Percentiles rank a stretch among this genome's conserved stretches.
phyloP scores from a whole-genome alignment of 2,329 filamentous ascomycete species.

The Pseudofabraea citricarpa region DNA sequence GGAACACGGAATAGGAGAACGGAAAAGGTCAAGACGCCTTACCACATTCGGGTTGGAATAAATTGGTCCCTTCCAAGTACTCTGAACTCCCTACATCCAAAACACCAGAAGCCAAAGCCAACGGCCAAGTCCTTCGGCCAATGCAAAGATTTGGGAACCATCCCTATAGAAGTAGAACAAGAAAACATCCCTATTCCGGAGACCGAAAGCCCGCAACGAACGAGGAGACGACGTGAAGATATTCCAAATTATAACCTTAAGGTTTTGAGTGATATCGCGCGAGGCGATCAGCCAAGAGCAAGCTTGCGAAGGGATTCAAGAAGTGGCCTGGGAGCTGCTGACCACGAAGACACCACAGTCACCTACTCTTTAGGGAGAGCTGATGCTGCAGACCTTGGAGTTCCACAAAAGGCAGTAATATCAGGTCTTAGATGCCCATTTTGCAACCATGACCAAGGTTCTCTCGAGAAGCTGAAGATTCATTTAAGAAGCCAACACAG shows the following conservation, averaged over 20 bases:
- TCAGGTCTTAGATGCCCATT: conserved; percentile 21
- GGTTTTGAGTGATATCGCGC: conserved; percentile 51
- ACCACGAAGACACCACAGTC: conserved; percentile 18
- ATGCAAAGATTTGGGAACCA: too few species aligned
- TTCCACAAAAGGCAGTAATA: conserved; percentile 16
- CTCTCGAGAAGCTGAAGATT: conserved; percentile 16
- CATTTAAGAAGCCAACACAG: conserved; percentile 21
- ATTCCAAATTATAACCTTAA: conserved; percentile 52
- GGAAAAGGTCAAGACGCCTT: neutral
- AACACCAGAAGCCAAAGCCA: too few species aligned
- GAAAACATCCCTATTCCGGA: conserved; percentile 16
- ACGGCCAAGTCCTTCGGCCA: too few species aligned
- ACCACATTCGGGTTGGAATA: conserved; percentile 1
- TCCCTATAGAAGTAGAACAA: too few species aligned
- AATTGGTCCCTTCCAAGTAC: conserved; percentile 1
- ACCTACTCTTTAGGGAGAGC: conserved; percentile 20
- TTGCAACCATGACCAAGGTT: conserved; percentile 11
- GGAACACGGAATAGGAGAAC: neutral
- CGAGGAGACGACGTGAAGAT: conserved; percentile 15
- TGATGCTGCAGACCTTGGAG: conserved; percentile 12
- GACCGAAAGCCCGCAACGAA: conserved; percentile 39
- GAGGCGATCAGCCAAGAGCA: conserved; percentile 44
- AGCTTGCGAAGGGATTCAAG: conserved; percentile 31
- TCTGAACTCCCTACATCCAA: too few species aligned
- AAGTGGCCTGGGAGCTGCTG: conserved; percentile 18